These are phyloP conservation scores for Starmerella geochares DNA, from an alignment of 805 yeast genomes.

Conservation along the genomic window DNA sequence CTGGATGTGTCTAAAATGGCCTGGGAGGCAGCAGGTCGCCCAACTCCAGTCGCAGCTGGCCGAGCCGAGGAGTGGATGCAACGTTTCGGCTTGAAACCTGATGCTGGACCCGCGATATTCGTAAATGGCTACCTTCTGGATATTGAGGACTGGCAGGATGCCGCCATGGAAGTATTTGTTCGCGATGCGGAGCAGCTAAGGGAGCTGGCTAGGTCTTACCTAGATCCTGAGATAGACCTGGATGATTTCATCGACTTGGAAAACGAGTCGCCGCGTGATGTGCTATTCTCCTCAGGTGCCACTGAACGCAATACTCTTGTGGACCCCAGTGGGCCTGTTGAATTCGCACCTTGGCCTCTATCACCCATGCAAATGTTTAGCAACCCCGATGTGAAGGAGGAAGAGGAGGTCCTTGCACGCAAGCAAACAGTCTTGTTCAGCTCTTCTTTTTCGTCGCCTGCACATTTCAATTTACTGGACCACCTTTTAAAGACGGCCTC, in stretches of 20 bases:
- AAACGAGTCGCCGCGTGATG: slow-evolving; percentile 16
- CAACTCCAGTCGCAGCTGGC: background rate
- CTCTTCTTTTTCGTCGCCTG: slow-evolving; percentile 11
- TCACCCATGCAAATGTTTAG: slow-evolving; percentile 10
- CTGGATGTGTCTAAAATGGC: slow-evolving; percentile 18
- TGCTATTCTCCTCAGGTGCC: slow-evolving; percentile 16
- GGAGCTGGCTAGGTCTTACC: slow-evolving; percentile 19
- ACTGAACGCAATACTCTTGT: slow-evolving; percentile 11
- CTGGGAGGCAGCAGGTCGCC: slow-evolving; percentile 12
- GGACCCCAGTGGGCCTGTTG: slow-evolving; percentile 14
- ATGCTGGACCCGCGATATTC: slow-evolving; percentile 44
- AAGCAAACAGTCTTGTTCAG: slow-evolving; percentile 13
- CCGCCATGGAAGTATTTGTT: slow-evolving; percentile 30
- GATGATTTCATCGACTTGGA: background rate
- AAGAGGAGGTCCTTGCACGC: background rate
- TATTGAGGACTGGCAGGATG: slow-evolving; percentile 25
- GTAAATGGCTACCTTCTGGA: slow-evolving; percentile 47
- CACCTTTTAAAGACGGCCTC: slow-evolving; percentile 5
- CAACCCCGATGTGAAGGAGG: background rate
- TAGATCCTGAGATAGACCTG: background rate
- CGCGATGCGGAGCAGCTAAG: slow-evolving; percentile 40
- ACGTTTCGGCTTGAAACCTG: slow-evolving; percentile 33
- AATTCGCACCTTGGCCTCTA: slow-evolving; percentile 15
- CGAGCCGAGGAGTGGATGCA: slow-evolving; percentile 27
- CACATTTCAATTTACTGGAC: slow-evolving; percentile 9